phyloP scores from a whole-genome alignment of 202 grass and related monocot genomes.

The Bolboschoenoplectus hybrid region DNA sequence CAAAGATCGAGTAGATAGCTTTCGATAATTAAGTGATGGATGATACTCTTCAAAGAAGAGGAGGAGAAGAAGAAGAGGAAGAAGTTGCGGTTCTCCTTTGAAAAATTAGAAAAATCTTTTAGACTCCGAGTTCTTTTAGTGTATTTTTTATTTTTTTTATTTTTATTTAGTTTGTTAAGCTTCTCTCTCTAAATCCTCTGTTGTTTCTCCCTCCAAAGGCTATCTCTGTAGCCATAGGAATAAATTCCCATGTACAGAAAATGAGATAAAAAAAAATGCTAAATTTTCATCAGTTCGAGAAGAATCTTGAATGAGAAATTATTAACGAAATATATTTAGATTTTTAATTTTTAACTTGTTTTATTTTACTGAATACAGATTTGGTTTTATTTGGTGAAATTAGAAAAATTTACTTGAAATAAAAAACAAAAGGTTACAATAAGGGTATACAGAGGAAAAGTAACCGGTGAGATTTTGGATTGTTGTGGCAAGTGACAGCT shows the following conservation, averaged over 20 bases:
- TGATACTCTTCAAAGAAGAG: neutral
- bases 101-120: conserved; percentile 20
- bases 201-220: conserved; percentile 27
- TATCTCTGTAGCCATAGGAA: conserved; percentile 34
- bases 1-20: conserved; percentile 65
- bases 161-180: conserved; percentile 24
- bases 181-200: conserved; percentile 14
- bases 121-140: conserved; percentile 19
- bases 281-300: neutral
- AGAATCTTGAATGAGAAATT: conserved; percentile 16
- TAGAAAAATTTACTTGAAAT: neutral
- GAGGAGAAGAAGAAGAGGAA: neutral
- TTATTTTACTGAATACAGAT: neutral
- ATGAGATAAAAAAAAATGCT: conserved; percentile 17
- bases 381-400: neutral
- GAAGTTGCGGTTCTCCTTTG: conserved; percentile 38
- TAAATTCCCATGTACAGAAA: conserved; percentile 48
- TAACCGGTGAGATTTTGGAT: conserved; percentile 28
- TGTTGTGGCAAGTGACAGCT: conserved; percentile 65
- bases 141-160: conserved; percentile 16
- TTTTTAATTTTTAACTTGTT: neutral
- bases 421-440: neutral
- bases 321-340: neutral
- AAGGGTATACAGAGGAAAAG: neutral
- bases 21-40: too few relatives aligned